Base-by-base conservation (phyloP, 2,329 filamentous ascomycete genomes). In the Colletotrichum truncatum region DNA sequence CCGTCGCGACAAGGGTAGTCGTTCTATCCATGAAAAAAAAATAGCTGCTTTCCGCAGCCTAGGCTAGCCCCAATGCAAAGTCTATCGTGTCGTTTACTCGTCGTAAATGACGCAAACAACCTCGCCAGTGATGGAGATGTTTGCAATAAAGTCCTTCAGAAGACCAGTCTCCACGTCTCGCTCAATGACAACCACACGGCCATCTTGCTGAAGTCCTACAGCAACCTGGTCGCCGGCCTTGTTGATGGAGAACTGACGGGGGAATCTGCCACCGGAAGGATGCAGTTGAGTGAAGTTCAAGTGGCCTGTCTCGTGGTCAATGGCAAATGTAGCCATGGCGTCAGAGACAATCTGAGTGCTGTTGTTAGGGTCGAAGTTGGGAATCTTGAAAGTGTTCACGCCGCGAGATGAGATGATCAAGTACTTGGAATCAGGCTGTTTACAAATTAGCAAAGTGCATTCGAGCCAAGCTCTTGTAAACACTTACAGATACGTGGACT, bases 231-330 rank as follows among this genome's bases (percentile, higher is more conserved):
- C 83, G 0, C 91, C 91, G 6, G 83, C 84, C 66, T 82, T 82
- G 74, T 90, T 93, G 61, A 93, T 77, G 49, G 84, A 85, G 73
- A 93, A 91, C 25, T 91, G 89, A 16, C 92, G 84, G 0, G 92
- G 91, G 58, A 83, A 84, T 5, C 78, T 75, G 2, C 92, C 92
- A 49, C 89, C 89, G 0, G 88, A 84, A 0, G 90, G 82, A 12
- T 84, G 83, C 16, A 88, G 80, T 70, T 90, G 84, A 2, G 86
- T 74, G 64, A 87, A 83, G 1, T 72, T 76, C 21, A 93, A 79
- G 1, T 76, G 79, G 6, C 89, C 91, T 16, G 83, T 84, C 10
- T 72, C 66, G 2, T 72, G 66, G 69, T 87, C 76, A 67, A 92
- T 84, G 54, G 79, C 72, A 78, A 88, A 93, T 57, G 82, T 88